phyloP scores from a whole-genome alignment of 257 asterid species.

The Petunia secreta region DNA sequence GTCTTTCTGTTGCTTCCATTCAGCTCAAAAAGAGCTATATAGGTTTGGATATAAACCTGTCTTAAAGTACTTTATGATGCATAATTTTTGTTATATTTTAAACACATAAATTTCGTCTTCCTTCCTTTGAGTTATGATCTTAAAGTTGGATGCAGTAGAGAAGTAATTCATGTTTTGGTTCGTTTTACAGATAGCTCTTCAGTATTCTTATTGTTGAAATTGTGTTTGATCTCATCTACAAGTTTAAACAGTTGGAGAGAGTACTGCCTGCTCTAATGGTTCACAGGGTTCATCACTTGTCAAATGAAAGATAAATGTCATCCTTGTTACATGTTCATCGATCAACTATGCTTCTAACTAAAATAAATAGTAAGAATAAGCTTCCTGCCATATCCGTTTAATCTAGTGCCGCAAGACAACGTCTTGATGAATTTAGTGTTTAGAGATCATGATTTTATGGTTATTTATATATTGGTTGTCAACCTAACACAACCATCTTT shows the following conservation, averaged over 20 bases:
- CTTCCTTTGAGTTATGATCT: neutral
- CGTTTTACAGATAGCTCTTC: neutral
- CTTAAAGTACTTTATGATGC: slow-evolving; percentile 10
- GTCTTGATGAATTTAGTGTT: too few relatives aligned
- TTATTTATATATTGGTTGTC: too few relatives aligned
- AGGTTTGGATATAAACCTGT: slow-evolving; percentile 7
- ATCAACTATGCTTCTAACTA: too few relatives aligned
- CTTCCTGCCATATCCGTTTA: too few relatives aligned
- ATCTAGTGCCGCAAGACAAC: too few relatives aligned
- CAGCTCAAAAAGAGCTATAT: neutral
- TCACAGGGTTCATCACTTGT: neutral
- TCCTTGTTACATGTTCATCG: neutral
- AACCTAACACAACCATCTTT: too few relatives aligned
- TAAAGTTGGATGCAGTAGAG: slow-evolving; percentile 4
- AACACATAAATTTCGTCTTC: neutral
- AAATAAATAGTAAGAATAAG: too few relatives aligned
- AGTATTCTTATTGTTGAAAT: neutral
- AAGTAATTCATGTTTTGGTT: neutral
- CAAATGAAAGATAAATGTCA: neutral
- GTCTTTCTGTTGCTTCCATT: slow-evolving; percentile 13
- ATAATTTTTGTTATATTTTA: neutral
- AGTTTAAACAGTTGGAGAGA: neutral
- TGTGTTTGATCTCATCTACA: neutral
- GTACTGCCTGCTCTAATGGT: neutral
- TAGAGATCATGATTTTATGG: too few relatives aligned